Evolutionary conservation across 768 basidiomycete genomes (phyloP).

Genomic region (Suillus paluster): DNA sequence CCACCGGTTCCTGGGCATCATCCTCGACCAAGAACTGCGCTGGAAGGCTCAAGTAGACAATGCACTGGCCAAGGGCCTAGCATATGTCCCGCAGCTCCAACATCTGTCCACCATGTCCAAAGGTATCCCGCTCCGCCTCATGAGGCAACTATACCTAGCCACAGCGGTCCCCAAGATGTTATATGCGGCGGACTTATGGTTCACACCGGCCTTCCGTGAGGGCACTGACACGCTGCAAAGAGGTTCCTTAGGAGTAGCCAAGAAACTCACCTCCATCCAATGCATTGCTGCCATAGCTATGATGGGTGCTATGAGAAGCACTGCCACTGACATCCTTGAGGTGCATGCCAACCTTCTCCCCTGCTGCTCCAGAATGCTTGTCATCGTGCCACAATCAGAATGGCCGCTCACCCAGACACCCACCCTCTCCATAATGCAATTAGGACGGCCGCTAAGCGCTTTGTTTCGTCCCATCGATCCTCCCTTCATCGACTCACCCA

Average conservation of each 20-base stretch:
- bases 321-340: neutral
- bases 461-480: neutral
- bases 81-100: neutral
- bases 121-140: constrained; percentile 21
- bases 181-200: constrained; percentile 16
- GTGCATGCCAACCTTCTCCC: neutral
- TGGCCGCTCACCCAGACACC: neutral
- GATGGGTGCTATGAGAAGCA: neutral
- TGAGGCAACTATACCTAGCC: constrained; percentile 27
- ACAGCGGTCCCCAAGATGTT: constrained; percentile 33
- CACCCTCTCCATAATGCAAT: neutral
- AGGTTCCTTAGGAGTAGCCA: neutral
- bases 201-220: neutral
- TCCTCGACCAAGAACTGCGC: constrained; percentile 23
- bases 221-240: neutral
- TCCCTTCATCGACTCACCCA: neutral
- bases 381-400: neutral
- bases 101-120: constrained; percentile 13
- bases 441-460: neutral
- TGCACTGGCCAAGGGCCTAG: constrained; percentile 4
- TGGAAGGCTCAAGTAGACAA: constrained; percentile 18
- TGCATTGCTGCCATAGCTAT: neutral
- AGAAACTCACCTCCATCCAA: neutral
- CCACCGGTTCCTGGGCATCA: constrained; percentile 33
- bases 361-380: neutral